Evolutionary conservation across 75 land plant genomes (phyloP).

Genomic region (Adiantum capillusveneris): DNA sequence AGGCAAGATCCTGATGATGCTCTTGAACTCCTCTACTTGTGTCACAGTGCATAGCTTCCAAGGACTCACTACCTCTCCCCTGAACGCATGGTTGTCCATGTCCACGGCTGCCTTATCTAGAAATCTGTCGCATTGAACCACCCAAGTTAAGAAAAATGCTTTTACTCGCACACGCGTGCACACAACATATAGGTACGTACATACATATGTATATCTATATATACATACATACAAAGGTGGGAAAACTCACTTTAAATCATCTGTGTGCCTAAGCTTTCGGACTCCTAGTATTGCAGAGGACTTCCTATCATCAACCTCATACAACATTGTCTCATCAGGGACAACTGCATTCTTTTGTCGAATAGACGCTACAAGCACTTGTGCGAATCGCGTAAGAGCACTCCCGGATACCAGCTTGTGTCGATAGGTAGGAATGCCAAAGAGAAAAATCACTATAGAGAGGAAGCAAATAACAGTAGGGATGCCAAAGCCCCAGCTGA

Average conservation of each 20-base stretch:
- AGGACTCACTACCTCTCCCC: slow-evolving; percentile 18
- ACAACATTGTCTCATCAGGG: slow-evolving; percentile 31
- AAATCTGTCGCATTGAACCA: slow-evolving; percentile 43
- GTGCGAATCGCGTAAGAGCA: slow-evolving; percentile 68
- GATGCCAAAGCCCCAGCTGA: slow-evolving; percentile 74
- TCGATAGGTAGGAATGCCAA: slow-evolving; percentile 51
- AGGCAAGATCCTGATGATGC: slow-evolving; percentile 57
- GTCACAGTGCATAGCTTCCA: slow-evolving; percentile 66
- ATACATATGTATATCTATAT: too few species aligned
- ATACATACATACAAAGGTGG: too few species aligned
- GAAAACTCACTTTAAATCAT: too few species aligned
- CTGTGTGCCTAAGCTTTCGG: slow-evolving; percentile 31
- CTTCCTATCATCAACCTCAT: slow-evolving; percentile 37
- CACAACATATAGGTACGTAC: too few species aligned
- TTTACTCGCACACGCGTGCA: too few species aligned
- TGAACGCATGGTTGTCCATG: slow-evolving; percentile 1
- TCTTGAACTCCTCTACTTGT: slow-evolving; percentile 85
- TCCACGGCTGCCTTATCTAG: slow-evolving; percentile 70
- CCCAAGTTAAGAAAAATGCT: too few species aligned
- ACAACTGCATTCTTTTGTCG: slow-evolving; percentile 25
- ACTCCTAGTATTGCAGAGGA: slow-evolving; percentile 40
- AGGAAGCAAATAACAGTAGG: slow-evolving; percentile 45
- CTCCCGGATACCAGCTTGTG: slow-evolving; percentile 82
- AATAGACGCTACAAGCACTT: slow-evolving; percentile 53
- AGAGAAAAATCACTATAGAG: slow-evolving; percentile 48